phyloP scores from a whole-genome alignment of 2,329 filamentous ascomycete species.

The Beauveria bassiana region DNA sequence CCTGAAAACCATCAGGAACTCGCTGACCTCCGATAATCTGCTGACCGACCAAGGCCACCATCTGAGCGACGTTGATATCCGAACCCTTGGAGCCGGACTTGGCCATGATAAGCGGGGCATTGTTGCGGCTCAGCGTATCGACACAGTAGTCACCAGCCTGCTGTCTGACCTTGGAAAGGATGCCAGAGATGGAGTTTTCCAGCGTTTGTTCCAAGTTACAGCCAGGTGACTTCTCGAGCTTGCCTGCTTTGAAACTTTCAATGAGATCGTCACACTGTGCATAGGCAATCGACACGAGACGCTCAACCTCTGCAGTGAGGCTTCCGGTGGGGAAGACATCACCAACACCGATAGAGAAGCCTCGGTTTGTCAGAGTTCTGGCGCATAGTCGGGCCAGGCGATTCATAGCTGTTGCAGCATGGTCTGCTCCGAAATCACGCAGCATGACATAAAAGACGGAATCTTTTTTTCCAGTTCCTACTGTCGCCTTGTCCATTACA shows the following conservation, averaged over 20 bases:
- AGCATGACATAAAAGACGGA: conserved; percentile 96
- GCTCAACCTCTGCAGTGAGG: conserved; percentile 65
- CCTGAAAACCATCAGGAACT: conserved; percentile 93
- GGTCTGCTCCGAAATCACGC: conserved; percentile 85
- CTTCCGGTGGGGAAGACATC: conserved; percentile 79
- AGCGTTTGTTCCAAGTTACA: conserved; percentile 88
- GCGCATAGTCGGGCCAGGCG: conserved; percentile 85
- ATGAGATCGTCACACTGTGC: conserved; percentile 77
- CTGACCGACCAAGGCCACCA: conserved; percentile 95
- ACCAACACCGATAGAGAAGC: conserved; percentile 92
- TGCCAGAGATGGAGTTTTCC: conserved; percentile 84
- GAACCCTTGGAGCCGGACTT: conserved; percentile 96
- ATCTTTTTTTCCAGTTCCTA: conserved; percentile 96
- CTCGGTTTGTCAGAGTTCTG: conserved; percentile 77
- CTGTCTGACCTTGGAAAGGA: conserved; percentile 85
- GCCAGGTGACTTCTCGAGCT: conserved; percentile 76
- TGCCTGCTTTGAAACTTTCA: conserved; percentile 68
- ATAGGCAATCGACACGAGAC: conserved; percentile 72
- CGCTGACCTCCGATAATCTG: conserved; percentile 93
- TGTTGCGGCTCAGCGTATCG: conserved; percentile 79
- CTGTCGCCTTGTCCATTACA: conserved; percentile 93
- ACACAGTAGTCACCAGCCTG: conserved; percentile 89
- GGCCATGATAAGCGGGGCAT: conserved; percentile 92
- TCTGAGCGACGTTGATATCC: conserved; percentile 96
- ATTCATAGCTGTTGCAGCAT: conserved; percentile 88